Evolutionary conservation across 805 yeast genomes (phyloP).

Genomic region (Lachancea waltii): DNA sequence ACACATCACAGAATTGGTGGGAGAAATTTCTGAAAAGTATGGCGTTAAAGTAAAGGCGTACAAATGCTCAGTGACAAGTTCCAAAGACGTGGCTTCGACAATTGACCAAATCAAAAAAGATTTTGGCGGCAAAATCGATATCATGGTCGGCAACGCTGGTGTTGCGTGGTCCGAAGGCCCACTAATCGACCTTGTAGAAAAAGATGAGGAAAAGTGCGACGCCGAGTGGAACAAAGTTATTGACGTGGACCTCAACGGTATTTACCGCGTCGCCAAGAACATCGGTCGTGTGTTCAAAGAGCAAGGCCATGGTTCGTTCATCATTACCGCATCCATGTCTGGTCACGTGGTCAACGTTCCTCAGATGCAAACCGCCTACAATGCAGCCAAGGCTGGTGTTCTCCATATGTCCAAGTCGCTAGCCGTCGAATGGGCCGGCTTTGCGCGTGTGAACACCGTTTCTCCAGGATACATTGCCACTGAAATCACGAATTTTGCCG

Average conservation of each 20-base stretch:
- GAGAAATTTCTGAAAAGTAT: slow-evolving; percentile 42
- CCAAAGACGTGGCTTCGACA: slow-evolving; percentile 22
- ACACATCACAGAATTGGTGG: slow-evolving; percentile 28
- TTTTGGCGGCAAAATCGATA: slow-evolving; percentile 68
- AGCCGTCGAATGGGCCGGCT: slow-evolving; percentile 81
- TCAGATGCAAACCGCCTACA: slow-evolving; percentile 78
- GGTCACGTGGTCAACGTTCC: slow-evolving; percentile 85
- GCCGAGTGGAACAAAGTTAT: slow-evolving; percentile 66
- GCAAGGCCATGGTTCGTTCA: slow-evolving; percentile 73
- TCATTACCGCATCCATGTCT: slow-evolving; percentile 84
- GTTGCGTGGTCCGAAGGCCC: slow-evolving; percentile 72
- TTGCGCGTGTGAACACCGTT: slow-evolving; percentile 77
- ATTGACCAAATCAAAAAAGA: slow-evolving; percentile 44
- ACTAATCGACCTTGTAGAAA: slow-evolving; percentile 38
- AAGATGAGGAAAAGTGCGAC: slow-evolving; percentile 40
- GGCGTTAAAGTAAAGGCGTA: slow-evolving; percentile 56
- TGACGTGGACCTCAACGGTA: slow-evolving; percentile 71
- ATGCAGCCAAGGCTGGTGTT: slow-evolving; percentile 81
- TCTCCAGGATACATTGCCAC: slow-evolving; percentile 85
- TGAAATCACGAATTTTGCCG: slow-evolving; percentile 49
- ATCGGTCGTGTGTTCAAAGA: slow-evolving; percentile 66
- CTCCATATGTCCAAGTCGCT: slow-evolving; percentile 67
- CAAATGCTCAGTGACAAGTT: slow-evolving; percentile 26
- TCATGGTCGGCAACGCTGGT: slow-evolving; percentile 90
- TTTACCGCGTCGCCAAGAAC: slow-evolving; percentile 69